These are phyloP conservation scores for Cicer chorassanicum DNA, from an alignment of 306 rosid species.

Conservation along the genomic window DNA sequence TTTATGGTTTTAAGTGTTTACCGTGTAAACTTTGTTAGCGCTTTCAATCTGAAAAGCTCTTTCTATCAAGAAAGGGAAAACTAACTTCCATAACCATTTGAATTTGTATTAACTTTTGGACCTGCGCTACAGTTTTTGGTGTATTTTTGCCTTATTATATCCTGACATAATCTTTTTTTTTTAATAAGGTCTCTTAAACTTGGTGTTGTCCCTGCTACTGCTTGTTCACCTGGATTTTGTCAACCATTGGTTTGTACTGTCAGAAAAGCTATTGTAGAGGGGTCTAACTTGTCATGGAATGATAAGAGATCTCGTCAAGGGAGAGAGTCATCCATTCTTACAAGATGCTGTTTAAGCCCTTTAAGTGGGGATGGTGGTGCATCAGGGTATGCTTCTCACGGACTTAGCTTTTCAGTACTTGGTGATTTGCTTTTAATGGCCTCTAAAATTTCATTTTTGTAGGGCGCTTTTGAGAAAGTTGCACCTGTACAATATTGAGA, in stretches of 20 bases:
- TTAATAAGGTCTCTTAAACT: slow-evolving; percentile 88
- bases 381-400: slow-evolving; percentile 72
- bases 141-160: slow-evolving; percentile 16
- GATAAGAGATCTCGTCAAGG: slow-evolving; percentile 98
- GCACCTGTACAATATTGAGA: slow-evolving; percentile 91
- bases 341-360: slow-evolving; percentile 93
- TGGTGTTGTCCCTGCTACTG: slow-evolving; percentile 81
- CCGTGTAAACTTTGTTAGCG: slow-evolving; percentile 19
- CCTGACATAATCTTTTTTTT: slow-evolving; percentile 30
- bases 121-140: slow-evolving; percentile 22
- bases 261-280: slow-evolving; percentile 74
- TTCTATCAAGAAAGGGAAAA: slow-evolving; percentile 17
- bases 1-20: slow-evolving; percentile 21
- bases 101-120: slow-evolving; percentile 30
- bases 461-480: slow-evolving; percentile 78
- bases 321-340: slow-evolving; percentile 87
- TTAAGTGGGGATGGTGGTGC: slow-evolving; percentile 69
- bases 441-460: slow-evolving; percentile 44
- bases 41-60: slow-evolving; percentile 23
- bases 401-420: slow-evolving; percentile 36
- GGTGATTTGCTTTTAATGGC: slow-evolving; percentile 33
- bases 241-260: slow-evolving; percentile 71
- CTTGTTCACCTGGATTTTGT: slow-evolving; percentile 67
- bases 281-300: slow-evolving; percentile 83
- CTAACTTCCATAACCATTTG: slow-evolving; percentile 23